phyloP scores from a whole-genome alignment of 176 grass and related monocot species.

The Carex cristatella region DNA sequence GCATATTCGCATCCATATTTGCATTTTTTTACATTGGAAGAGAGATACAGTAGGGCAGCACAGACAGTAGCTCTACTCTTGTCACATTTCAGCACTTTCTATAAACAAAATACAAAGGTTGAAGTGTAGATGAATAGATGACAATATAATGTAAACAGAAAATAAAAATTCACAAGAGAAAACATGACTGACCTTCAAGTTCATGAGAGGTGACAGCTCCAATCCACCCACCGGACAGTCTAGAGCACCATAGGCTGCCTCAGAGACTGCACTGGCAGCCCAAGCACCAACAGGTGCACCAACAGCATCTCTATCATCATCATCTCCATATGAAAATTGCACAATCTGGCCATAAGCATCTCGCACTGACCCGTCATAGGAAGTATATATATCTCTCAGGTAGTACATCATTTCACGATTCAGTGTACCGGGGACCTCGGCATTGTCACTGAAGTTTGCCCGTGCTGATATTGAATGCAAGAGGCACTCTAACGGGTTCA shows the following conservation, averaged over 20 bases:
- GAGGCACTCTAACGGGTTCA: slow-evolving; percentile 86
- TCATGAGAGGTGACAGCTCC: slow-evolving; percentile 74
- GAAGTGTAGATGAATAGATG: neutral
- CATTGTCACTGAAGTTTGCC: slow-evolving; percentile 75
- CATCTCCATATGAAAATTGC: slow-evolving; percentile 61
- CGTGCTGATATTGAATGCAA: slow-evolving; percentile 72
- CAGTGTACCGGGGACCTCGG: slow-evolving; percentile 70
- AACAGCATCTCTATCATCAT: slow-evolving; percentile 32
- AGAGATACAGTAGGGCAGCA: slow-evolving; percentile 61
- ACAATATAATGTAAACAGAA: slow-evolving; percentile 5
- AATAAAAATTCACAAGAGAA: slow-evolving; percentile 17
- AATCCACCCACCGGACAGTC: slow-evolving; percentile 66
- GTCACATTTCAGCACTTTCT: slow-evolving; percentile 77
- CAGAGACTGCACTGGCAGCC: slow-evolving; percentile 84
- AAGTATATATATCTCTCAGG: slow-evolving; percentile 74
- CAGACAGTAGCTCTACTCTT: slow-evolving; percentile 46
- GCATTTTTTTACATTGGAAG: slow-evolving; percentile 47
- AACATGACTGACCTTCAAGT: slow-evolving; percentile 56
- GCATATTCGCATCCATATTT: slow-evolving; percentile 95
- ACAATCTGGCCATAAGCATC: slow-evolving; percentile 62
- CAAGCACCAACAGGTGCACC: slow-evolving; percentile 80
- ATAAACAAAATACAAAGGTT: slow-evolving; percentile 29
- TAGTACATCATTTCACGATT: slow-evolving; percentile 77
- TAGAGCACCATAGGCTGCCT: slow-evolving; percentile 94
- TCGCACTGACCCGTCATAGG: slow-evolving; percentile 91